Percentiles rank a stretch among this genome's conserved stretches.
Conservation (phyloP, 2,329 filamentous ascomycete species). For the Arthrobotrys sinensis region DNA sequence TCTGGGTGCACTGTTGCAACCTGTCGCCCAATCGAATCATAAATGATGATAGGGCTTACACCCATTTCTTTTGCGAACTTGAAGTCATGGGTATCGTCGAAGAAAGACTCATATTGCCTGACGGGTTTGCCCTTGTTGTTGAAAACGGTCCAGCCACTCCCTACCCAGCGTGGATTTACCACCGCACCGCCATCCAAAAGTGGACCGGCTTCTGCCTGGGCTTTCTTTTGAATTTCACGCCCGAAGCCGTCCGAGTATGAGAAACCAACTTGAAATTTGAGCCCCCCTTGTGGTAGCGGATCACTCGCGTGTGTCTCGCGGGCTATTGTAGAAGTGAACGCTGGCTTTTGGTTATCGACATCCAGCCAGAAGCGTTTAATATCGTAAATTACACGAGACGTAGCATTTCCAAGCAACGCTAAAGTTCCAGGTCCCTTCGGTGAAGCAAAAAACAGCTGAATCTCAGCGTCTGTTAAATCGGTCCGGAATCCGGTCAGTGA, state of each 20-base stretch:
- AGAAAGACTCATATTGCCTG: conserved; percentile 62
- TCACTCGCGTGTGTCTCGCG: not conserved
- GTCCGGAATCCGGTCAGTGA: not conserved
- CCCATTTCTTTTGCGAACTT: conserved; percentile 32
- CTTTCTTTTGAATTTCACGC: conserved; percentile 29
- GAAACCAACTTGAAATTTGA: conserved; percentile 26
- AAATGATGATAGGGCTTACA: conserved; percentile 38
- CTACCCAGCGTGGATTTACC: conserved; percentile 55
- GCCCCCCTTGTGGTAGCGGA: not conserved
- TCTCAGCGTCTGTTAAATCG: not conserved
- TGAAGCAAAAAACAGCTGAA: not conserved
- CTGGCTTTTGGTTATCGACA: not conserved
- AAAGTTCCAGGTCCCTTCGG: not conserved
- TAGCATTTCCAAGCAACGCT: conserved; percentile 6
- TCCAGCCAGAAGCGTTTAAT: conserved; percentile 2
- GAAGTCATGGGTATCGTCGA: conserved; percentile 59
- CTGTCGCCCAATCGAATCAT: conserved; percentile 54
- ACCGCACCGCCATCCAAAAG: not conserved
- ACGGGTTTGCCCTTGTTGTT: conserved; percentile 64
- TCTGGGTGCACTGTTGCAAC: conserved; percentile 61
- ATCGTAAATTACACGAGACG: conserved; percentile 6
- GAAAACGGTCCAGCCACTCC: conserved; percentile 62
- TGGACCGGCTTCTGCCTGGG: not conserved
- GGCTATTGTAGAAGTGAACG: not conserved
- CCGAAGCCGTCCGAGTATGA: conserved; percentile 47